Percentiles rank a stretch among this genome's conserved stretches.
phyloP scores from a whole-genome alignment of 2,329 filamentous ascomycete species.

The Aspergillus pseudoviridinutans region DNA sequence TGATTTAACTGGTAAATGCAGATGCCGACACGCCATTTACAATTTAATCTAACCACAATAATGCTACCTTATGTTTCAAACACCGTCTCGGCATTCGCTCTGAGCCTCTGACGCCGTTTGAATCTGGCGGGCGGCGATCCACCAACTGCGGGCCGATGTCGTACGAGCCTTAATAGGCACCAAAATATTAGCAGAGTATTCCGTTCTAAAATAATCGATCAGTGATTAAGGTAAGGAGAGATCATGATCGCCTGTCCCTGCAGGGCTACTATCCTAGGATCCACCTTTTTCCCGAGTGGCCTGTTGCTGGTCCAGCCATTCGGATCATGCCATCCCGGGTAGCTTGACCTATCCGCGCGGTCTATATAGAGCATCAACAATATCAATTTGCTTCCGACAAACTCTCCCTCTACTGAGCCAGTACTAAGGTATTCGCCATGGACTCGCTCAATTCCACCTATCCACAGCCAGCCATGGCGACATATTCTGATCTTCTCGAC shows the following conservation, averaged over 20 bases:
- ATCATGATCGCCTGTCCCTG: background rate
- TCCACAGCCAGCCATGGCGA: slow-evolving; percentile 37
- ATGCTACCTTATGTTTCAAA: background rate
- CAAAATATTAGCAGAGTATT: background rate
- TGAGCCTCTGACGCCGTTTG: background rate
- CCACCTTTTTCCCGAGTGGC: background rate
- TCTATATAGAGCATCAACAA: background rate
- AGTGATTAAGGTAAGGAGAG: background rate
- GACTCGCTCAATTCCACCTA: slow-evolving; percentile 13
- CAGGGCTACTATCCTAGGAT: background rate
- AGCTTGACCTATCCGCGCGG: background rate
- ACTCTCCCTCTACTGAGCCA: background rate
- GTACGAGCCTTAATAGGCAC: background rate
- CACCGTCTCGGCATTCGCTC: background rate
- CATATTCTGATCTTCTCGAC: slow-evolving; percentile 60
- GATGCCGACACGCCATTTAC: no score
- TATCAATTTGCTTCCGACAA: background rate
- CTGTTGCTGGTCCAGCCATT: slow-evolving; percentile 14
- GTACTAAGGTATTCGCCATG: slow-evolving; percentile 7
- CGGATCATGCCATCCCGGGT: slow-evolving; percentile 7
- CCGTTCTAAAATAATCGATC: background rate
- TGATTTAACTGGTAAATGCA: background rate
- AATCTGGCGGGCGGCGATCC: background rate
- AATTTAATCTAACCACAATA: no score
- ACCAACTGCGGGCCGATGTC: background rate